phyloP scores from a whole-genome alignment of 1,284 basidiomycete species.

The Leucoagaricus sp. region DNA sequence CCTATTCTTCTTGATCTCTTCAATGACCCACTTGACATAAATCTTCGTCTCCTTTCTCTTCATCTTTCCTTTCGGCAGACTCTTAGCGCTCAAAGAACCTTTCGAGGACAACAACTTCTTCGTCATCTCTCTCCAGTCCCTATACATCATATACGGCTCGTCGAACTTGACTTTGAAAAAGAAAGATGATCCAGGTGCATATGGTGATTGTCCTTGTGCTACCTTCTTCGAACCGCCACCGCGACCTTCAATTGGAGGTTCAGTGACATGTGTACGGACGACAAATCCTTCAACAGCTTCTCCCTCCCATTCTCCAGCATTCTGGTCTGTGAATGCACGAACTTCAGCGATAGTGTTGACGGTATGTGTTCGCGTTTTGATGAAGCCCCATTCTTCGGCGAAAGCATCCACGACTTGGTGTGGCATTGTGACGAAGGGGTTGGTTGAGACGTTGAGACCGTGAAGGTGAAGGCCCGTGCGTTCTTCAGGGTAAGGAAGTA shows the following conservation, averaged over 20 bases:
- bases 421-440: conserved; percentile 74
- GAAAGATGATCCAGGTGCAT: conserved; percentile 80
- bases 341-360: conserved; percentile 73
- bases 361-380: conserved; percentile 69
- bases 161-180: conserved; percentile 99
- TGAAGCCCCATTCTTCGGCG: conserved; percentile 91
- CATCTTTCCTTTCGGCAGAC: conserved; percentile 63
- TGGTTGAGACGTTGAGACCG: conserved; percentile 81
- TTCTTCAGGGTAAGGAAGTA: conserved; percentile 80
- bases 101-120: conserved; percentile 61
- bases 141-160: conserved; percentile 98
- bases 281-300: conserved; percentile 96
- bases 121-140: conserved; percentile 96
- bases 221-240: conserved; percentile 19
- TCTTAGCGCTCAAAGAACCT: conserved; percentile 34
- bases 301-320: conserved; percentile 79
- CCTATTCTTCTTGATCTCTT: conserved; percentile 67
- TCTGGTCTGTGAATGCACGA: conserved; percentile 68
- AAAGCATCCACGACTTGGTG: conserved; percentile 76
- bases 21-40: conserved; percentile 72
- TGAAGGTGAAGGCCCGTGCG: conserved; percentile 93
- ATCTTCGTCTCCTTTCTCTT: conserved; percentile 64
- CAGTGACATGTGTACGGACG: conserved; percentile 74
- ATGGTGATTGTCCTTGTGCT: conserved; percentile 48
- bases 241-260: conserved; percentile 32